These are phyloP conservation scores for Jackrogersella multiformis DNA, from an alignment of 495 filamentous ascomycete species.

Conservation along the genomic window DNA sequence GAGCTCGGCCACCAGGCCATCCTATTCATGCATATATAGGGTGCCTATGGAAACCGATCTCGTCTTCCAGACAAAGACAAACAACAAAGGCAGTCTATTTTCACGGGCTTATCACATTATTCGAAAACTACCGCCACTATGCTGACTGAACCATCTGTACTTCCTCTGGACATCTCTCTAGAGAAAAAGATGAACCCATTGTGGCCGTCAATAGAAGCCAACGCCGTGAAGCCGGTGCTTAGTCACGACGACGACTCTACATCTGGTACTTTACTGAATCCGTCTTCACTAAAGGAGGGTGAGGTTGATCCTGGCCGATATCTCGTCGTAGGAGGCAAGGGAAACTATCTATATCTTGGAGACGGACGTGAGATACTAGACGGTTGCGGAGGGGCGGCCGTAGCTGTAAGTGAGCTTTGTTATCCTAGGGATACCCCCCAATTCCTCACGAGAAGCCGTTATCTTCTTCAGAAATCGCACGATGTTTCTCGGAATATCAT, in stretches of 20 bases:
- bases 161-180: constrained; percentile 3
- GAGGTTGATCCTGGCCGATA: neutral
- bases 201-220: constrained; percentile 3
- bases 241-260: neutral
- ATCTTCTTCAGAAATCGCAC: neutral
- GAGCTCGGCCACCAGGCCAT: constrained; percentile 9
- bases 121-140: constrained; percentile 1
- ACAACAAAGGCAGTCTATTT: constrained; percentile 9
- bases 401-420: constrained; percentile 45
- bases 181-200: constrained; percentile 1
- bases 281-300: neutral
- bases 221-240: neutral
- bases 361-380: constrained; percentile 73
- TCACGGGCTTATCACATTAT: neutral
- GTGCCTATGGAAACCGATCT: neutral
- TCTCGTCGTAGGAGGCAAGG: constrained; percentile 43
- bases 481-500: neutral
- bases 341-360: constrained; percentile 57
- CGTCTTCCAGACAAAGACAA: constrained; percentile 5
- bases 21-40: constrained; percentile 17
- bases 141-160: constrained; percentile 14
- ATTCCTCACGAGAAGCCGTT: neutral
- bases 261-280: constrained; percentile 1
- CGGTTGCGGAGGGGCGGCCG: constrained; percentile 64
- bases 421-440: neutral